Conservation (phyloP, 2,329 filamentous ascomycete genomes). For the Chaetomium strumarium region DNA sequence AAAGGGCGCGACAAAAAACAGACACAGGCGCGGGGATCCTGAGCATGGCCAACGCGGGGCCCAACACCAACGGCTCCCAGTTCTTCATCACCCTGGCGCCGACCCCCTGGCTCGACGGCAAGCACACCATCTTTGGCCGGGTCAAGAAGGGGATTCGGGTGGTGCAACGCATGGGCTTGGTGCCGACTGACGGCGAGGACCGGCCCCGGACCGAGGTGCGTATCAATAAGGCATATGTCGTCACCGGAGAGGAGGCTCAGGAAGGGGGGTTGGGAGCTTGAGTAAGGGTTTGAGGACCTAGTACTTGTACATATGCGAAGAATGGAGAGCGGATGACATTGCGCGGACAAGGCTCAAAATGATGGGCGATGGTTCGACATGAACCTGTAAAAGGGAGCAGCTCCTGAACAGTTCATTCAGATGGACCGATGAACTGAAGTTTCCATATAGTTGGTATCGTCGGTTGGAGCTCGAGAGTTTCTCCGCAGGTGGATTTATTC, state of each 20-base stretch:
- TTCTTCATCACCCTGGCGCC: constrained; percentile 95
- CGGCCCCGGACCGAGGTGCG: constrained; percentile 74
- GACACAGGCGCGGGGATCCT: constrained; percentile 88
- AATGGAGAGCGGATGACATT: not conserved
- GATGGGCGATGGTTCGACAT: no score
- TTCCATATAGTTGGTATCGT: no score
- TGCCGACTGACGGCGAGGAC: constrained; percentile 78
- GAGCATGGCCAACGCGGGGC: constrained; percentile 93
- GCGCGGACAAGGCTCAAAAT: no score
- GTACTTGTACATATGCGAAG: no score
- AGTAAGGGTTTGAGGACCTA: not conserved
- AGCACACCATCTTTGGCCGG: constrained; percentile 93
- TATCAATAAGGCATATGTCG: constrained; percentile 65
- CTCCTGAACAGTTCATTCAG: no score
- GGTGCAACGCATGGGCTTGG: constrained; percentile 82
- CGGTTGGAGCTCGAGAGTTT: no score
- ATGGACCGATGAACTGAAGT: no score
- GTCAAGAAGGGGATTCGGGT: constrained; percentile 77
- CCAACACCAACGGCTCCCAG: constrained; percentile 89
- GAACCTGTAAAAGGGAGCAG: no score
- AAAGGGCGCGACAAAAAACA: not conserved
- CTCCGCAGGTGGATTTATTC: no score
- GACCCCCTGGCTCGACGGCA: constrained; percentile 93
- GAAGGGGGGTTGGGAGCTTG: not conserved
- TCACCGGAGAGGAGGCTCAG: not conserved